Evolutionary conservation across 257 asterid genomes (phyloP).

Genomic region (Phtheirospermum japonicum): DNA sequence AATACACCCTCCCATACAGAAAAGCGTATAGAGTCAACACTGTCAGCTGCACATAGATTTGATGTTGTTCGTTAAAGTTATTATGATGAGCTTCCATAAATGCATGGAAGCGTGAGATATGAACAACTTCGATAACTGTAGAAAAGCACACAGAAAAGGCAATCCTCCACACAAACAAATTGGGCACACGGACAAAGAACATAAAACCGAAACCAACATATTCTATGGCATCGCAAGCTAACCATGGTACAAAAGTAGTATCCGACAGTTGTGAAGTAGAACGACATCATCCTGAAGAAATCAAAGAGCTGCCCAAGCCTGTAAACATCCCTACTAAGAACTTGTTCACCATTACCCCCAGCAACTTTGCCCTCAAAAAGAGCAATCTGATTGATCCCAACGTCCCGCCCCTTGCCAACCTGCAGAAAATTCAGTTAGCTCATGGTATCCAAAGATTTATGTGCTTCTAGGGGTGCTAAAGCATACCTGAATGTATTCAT

Average conservation of each 20-base stretch:
- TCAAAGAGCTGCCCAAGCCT: conserved; percentile 98
- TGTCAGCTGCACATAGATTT: conserved; percentile 72
- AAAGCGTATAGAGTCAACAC: conserved; percentile 82
- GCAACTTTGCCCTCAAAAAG: conserved; percentile 99
- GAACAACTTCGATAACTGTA: conserved; percentile 13
- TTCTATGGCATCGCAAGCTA: conserved; percentile 31
- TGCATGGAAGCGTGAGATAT: conserved; percentile 20
- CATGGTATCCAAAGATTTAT: conserved; percentile 20
- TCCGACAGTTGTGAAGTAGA: conserved; percentile 97
- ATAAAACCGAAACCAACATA: not conserved
- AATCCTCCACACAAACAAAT: conserved; percentile 17
- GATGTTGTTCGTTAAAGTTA: conserved; percentile 23
- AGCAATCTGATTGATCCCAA: conserved; percentile 97
- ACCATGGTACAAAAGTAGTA: conserved; percentile 97
- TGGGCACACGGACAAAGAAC: conserved; percentile 2
- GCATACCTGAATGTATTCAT: conserved; percentile 93
- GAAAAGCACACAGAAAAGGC: conserved; percentile 9
- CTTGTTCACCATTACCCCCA: conserved; percentile 99
- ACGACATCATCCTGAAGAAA: conserved; percentile 94
- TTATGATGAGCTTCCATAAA: not conserved
- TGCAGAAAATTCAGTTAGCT: conserved; percentile 36
- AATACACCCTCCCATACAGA: conserved; percentile 91
- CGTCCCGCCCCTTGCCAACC: conserved; percentile 99
- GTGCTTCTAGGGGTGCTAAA: conserved; percentile 10
- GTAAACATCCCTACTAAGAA: conserved; percentile 93